Conservation (phyloP, 257 asterid species). For the Agastache rugosa region DNA sequence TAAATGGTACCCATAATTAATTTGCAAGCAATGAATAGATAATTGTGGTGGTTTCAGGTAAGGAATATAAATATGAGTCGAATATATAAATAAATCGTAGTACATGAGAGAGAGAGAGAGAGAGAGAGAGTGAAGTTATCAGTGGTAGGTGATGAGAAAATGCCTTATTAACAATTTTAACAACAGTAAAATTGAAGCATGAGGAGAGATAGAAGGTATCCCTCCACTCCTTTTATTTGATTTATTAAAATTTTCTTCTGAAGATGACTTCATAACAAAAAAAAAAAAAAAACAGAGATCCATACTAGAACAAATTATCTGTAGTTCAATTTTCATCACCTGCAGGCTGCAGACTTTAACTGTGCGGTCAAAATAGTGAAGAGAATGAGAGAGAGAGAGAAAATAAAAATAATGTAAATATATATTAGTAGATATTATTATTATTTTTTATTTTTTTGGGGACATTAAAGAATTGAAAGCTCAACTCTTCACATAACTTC, state of each 20-base stretch:
- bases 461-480: too few species aligned
- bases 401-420: too few species aligned
- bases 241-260: constrained; percentile 27
- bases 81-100: constrained; percentile 31
- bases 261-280: constrained; percentile 44
- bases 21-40: constrained; percentile 48
- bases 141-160: constrained; percentile 76
- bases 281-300: background rate
- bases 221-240: constrained; percentile 40
- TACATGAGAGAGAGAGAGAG: constrained; percentile 46
- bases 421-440: too few species aligned
- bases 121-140: constrained; percentile 66
- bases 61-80: constrained; percentile 40
- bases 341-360: background rate
- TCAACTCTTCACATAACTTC: too few species aligned
- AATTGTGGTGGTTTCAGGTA: constrained; percentile 56
- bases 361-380: too few species aligned
- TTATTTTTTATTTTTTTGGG: too few species aligned
- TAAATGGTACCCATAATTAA: constrained; percentile 39
- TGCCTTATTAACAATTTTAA: constrained; percentile 47
- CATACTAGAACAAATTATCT: constrained; percentile 2
- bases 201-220: constrained; percentile 50
- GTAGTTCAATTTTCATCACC: constrained; percentile 33
- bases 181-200: constrained; percentile 69
- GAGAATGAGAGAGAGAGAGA: too few species aligned